phyloP scores from a whole-genome alignment of 1,284 basidiomycete species.

The Trichosporon inkin region DNA sequence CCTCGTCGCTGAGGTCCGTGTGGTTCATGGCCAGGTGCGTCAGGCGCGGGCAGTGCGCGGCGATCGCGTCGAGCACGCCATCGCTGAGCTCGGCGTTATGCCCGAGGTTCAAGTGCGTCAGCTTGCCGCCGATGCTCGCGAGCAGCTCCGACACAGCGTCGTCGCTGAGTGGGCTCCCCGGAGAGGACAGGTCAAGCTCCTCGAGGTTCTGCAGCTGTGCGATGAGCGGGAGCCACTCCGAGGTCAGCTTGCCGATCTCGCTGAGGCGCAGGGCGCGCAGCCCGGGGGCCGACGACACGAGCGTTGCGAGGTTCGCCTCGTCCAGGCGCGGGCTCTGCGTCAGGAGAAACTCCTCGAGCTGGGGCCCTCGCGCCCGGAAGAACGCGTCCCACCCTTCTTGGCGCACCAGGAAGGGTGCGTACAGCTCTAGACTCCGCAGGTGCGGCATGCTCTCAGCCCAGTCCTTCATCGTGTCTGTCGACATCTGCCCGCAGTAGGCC shows the following conservation, averaged over 20 bases:
- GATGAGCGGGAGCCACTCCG: conserved; percentile 61
- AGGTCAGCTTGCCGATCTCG: conserved; percentile 70
- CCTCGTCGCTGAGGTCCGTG: conserved; percentile 64
- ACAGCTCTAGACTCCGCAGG: conserved; percentile 70
- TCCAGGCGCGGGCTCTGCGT: conserved; percentile 86
- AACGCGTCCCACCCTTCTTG: conserved; percentile 71
- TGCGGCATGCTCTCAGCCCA: conserved; percentile 65
- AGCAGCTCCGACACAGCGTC: conserved; percentile 61
- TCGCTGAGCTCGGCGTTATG: conserved; percentile 61
- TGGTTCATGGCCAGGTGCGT: conserved; percentile 60
- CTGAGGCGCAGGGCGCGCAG: conserved; percentile 70
- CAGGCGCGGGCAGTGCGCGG: conserved; percentile 57
- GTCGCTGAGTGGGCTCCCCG: conserved; percentile 55
- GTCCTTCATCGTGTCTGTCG: conserved; percentile 61
- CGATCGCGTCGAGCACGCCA: conserved; percentile 60
- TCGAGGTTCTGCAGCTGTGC: conserved; percentile 45
- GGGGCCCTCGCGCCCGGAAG: conserved; percentile 60
- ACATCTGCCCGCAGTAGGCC: conserved; percentile 81
- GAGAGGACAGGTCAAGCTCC: conserved; percentile 42
- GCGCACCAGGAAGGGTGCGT: conserved; percentile 83
- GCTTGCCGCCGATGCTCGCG: conserved; percentile 53
- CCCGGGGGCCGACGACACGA: conserved; percentile 61
- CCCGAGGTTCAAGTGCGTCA: conserved; percentile 63
- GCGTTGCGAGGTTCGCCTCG: conserved; percentile 61
- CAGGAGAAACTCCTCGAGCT: conserved; percentile 70